Conservation (phyloP, 805 yeast genomes). For the Candida tibetensis region DNA sequence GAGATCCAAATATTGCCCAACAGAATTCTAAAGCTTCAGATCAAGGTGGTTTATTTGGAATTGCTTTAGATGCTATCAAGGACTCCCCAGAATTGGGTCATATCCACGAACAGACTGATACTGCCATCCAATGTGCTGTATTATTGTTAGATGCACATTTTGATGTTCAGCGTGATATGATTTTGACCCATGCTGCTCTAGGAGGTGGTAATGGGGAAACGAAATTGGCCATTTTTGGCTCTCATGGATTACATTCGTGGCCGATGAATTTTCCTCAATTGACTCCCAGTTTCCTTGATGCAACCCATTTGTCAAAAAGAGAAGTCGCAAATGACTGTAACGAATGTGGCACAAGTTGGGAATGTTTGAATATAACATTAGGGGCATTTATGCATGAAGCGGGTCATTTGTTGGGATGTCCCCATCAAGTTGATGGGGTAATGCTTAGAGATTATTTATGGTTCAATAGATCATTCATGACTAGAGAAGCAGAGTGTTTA, state of each 20-base stretch:
- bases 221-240: conserved; percentile 86
- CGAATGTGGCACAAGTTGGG: conserved; percentile 88
- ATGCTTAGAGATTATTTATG: conserved; percentile 85
- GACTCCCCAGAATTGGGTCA: conserved; percentile 25
- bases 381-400: conserved; percentile 97
- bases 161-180: conserved; percentile 57
- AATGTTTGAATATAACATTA: conserved; percentile 75
- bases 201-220: conserved; percentile 80
- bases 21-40: conserved; percentile 73
- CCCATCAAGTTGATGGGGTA: conserved; percentile 86
- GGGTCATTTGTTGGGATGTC: conserved; percentile 88
- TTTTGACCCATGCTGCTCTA: conserved; percentile 87
- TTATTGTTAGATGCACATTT: conserved; percentile 82
- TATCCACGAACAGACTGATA: conserved; percentile 46
- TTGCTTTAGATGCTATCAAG: conserved; percentile 72
- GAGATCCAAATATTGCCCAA: conserved; percentile 81
- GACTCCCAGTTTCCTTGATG: conserved; percentile 66
- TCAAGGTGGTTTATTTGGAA: conserved; percentile 72
- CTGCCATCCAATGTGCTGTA: conserved; percentile 78
- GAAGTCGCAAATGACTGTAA: conserved; percentile 90
- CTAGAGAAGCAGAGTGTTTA: conserved; percentile 59
- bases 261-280: conserved; percentile 79
- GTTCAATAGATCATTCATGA: conserved; percentile 77
- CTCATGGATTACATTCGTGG: conserved; percentile 90
- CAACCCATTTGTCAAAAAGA: conserved; percentile 54